Evolutionary conservation across 192 early-diverging fungal genomes (phyloP), one percentile per base, ranked within the genome.

Genomic region (Coemansia sp.): DNA sequence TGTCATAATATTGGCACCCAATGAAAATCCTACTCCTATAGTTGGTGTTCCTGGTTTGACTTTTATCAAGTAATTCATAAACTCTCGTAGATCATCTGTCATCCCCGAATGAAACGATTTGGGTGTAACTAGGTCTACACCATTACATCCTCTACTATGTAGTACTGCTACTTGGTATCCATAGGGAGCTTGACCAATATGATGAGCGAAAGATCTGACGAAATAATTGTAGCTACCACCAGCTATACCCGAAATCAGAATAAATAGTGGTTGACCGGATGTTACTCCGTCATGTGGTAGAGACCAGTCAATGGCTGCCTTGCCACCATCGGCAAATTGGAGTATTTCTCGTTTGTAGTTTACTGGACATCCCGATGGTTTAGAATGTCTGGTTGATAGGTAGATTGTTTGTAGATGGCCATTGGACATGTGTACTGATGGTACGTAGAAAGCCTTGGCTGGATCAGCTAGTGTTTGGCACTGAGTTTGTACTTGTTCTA

Each of bases 1-100:
- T 67, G 91, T 88, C 62, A 98, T 65, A 33, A 98, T 92, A 74
- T 97, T 98, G 30, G 95, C 88, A 10, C 97, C 97, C 46, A 98
- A 80, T 32, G 92, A 94, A 70, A 94, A 98, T 6, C 97, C 97
- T 55, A 94, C 75, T 16, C 89, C 94, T 61, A 95, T 78, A 63
- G 96, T 62, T n/a, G 91, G 88, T 38, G 91, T 83, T 14, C 77
- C 71, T 0, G 94, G 89, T 57, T 78, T 67, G 26, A 85, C 68
- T 13, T 91, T 53, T 2, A 43, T 38, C 57, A 84, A 17, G 26
- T 76, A 42, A 23, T 55, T 49, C 10, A 84, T 47, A 63, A 74
- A 78, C 68, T 84, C 76, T 28, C 82, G 76, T 38, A 84, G 19
- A 80, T 99, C 97, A 6, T 94, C 90, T 4, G 95, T 97, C 67